Evolutionary conservation across 2,329 filamentous ascomycete genomes (phyloP).

Genomic region (Alternaria atra): DNA sequence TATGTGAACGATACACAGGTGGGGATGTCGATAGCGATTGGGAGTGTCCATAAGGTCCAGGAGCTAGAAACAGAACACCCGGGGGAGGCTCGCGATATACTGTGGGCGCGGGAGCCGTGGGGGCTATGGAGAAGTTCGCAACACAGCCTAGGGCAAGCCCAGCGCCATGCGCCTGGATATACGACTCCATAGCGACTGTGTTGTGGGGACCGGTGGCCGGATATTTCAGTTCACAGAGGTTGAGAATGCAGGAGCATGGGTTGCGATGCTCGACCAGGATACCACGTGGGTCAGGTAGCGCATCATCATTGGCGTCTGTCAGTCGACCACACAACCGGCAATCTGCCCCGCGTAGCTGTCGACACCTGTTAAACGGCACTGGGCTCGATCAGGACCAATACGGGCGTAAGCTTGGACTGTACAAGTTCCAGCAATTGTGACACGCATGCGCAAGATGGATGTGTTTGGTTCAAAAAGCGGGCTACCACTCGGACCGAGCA

Average conservation of each 20-base stretch:
- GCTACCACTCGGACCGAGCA: slow-evolving; percentile 7
- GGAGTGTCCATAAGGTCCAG: slow-evolving; percentile 4
- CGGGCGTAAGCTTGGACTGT: slow-evolving; percentile 7
- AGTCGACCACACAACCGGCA: slow-evolving; percentile 8
- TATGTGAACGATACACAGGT: neutral
- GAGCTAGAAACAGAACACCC: slow-evolving; percentile 12
- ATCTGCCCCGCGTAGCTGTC: slow-evolving; percentile 20
- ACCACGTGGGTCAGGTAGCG: slow-evolving; percentile 35
- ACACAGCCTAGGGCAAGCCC: slow-evolving; percentile 24
- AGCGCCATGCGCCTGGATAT: slow-evolving; percentile 34
- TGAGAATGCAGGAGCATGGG: slow-evolving; percentile 18
- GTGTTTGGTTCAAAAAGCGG: slow-evolving; percentile 15
- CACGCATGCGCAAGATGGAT: slow-evolving; percentile 25
- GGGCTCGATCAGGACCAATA: neutral
- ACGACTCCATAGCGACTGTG: slow-evolving; percentile 19
- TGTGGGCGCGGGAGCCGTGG: slow-evolving; percentile 28
- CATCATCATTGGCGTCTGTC: slow-evolving; percentile 32
- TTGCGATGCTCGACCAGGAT: slow-evolving; percentile 20
- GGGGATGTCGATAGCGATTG: neutral
- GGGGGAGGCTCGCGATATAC: slow-evolving; percentile 35
- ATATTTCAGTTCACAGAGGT: slow-evolving; percentile 24
- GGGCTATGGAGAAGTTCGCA: slow-evolving; percentile 25
- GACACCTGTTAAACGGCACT: slow-evolving; percentile 17
- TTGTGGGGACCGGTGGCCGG: slow-evolving; percentile 24
- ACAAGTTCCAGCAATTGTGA: slow-evolving; percentile 20